Evolutionary conservation across 305 asterid species (phyloP), one percentile per base, ranked within the genome.

Genomic region (Solanum hybrid): DNA sequence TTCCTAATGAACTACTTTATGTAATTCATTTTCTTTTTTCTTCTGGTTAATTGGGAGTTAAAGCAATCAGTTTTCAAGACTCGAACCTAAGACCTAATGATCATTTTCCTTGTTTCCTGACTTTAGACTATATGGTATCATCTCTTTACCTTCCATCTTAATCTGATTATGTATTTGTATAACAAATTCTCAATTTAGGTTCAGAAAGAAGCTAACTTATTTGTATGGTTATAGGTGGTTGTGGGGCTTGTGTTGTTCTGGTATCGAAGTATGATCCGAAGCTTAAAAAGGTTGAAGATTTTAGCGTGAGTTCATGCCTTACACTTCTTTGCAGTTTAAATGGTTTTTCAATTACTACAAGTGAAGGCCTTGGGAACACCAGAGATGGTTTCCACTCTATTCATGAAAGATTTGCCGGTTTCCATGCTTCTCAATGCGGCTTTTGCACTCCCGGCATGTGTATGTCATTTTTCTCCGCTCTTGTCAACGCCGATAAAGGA

Each of bases 371-470:
- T 38, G 98, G 98, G 81, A 96, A 94, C 89, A 93, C 91, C 86
- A 94, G 91, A 92, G 93, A 93, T 90, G 98, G 97, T 34, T 96
- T 96, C 90, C 98, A 96, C 92, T 93, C 98, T 10, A 95, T 96
- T 92, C 98, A 95, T 87, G 93, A 94, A 92, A 91, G 98, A 10
- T 93, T 96, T 91, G 92, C 97, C 0, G 98, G 98, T 36, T 96
- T 96, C 88, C 98, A 96, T 91, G 98, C 97, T 89, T 94, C 98
- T 90, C 98, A 96, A 56, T 96, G 98, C 81, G 98, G 98, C 66
- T 96, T 92, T 89, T 96, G 98, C 93, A 94, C 96, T 77, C 98
- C 98, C 7, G 98, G 98, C 34, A 93, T 96, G 93, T 96, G 97
- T 90, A 90, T 96, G 93, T 96, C 98, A 4, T 87, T 95, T 66